phyloP scores from a whole-genome alignment of 1,139 yeast genomes.

The Yarrowia galli region DNA sequence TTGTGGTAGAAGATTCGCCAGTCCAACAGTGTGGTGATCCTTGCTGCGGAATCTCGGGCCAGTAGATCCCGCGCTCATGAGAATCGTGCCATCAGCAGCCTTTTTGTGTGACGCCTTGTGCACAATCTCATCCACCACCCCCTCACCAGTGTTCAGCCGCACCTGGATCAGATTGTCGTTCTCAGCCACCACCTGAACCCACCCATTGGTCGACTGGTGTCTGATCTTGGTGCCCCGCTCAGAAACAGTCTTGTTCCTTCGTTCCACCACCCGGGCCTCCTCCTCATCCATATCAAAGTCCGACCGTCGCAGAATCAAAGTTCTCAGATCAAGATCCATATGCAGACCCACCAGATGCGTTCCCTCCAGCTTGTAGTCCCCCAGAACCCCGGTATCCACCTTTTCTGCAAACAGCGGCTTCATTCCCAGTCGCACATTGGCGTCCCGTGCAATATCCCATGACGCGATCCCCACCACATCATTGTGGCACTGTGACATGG shows the following conservation, averaged over 20 bases:
- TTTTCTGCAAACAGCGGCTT: background rate
- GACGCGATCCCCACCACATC: background rate
- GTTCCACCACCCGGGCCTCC: background rate
- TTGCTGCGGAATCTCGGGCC: background rate
- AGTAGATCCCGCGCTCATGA: background rate
- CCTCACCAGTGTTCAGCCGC: background rate
- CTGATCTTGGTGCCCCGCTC: background rate
- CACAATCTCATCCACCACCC: background rate
- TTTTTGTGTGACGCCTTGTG: background rate
- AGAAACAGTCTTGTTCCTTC: background rate
- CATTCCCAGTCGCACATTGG: background rate
- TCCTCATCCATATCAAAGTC: background rate
- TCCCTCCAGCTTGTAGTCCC: background rate
- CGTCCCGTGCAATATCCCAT: background rate
- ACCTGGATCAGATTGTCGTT: background rate
- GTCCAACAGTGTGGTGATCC: background rate
- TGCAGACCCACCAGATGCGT: constrained; percentile 2
- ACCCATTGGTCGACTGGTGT: background rate
- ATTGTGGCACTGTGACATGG: background rate
- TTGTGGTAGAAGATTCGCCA: background rate
- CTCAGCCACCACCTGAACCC: background rate
- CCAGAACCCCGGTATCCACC: background rate
- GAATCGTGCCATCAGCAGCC: background rate
- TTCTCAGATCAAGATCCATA: background rate
- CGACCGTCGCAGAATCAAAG: background rate